phyloP scores from a whole-genome alignment of 2,329 filamentous ascomycete genomes.

The Exserohilum rostratum region DNA sequence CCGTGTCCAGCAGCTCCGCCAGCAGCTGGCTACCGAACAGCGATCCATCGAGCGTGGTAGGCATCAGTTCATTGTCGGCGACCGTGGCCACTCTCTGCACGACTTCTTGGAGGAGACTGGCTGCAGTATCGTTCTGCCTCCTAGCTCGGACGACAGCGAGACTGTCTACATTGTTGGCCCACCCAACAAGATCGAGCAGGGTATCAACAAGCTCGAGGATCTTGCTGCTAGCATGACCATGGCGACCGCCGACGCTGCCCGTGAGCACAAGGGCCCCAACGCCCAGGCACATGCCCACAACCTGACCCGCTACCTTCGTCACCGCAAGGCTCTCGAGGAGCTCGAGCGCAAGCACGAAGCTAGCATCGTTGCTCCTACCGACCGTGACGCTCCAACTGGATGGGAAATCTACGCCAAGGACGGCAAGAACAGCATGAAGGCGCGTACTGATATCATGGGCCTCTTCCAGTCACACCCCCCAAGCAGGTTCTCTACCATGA shows the following conservation, averaged over 20 bases:
- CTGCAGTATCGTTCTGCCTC: conserved; percentile 82
- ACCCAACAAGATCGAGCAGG: conserved; percentile 72
- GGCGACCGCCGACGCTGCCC: conserved; percentile 80
- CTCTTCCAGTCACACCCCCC: conserved; percentile 78
- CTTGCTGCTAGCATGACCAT: conserved; percentile 86
- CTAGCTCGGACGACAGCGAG: conserved; percentile 77
- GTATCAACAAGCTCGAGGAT: conserved; percentile 83
- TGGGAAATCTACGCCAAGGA: conserved; percentile 92
- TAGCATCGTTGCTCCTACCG: conserved; percentile 82
- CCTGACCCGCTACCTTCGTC: conserved; percentile 84
- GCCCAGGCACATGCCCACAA: conserved; percentile 81
- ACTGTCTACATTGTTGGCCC: conserved; percentile 85
- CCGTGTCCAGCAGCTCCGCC: conserved; percentile 75
- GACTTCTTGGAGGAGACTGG: conserved; percentile 91
- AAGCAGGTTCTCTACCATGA: conserved; percentile 68
- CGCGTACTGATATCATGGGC: conserved; percentile 74
- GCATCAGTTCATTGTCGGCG: conserved; percentile 93
- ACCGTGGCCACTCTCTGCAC: conserved; percentile 77
- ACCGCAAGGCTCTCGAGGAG: conserved; percentile 80
- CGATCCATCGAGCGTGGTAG: conserved; percentile 82
- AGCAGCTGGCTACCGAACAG: conserved; percentile 77
- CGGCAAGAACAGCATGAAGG: conserved; percentile 79
- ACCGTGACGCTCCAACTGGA: conserved; percentile 70
- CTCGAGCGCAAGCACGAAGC: conserved; percentile 81
- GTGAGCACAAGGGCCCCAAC: conserved; percentile 77